Conservation (phyloP, 1,284 basidiomycete genomes). For the Fomitopsis schrenkii region DNA sequence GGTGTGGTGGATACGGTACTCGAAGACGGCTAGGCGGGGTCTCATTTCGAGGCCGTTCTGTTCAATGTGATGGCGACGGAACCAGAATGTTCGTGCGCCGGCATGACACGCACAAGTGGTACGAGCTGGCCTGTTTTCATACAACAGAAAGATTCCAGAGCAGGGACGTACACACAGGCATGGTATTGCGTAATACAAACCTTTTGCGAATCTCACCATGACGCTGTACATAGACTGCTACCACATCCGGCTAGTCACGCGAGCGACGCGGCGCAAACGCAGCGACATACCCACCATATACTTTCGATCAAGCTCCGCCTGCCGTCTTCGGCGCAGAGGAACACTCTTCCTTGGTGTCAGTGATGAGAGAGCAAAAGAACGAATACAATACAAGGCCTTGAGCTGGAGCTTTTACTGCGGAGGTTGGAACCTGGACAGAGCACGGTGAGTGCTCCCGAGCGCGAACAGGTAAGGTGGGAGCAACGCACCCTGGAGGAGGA, state of each 20-base stretch:
- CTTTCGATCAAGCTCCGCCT: neutral
- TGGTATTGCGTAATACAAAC: neutral
- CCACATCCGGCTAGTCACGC: neutral
- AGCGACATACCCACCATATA: neutral
- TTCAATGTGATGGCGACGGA: neutral
- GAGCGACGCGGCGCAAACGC: neutral
- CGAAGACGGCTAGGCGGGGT: neutral
- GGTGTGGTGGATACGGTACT: neutral
- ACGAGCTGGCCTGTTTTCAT: neutral
- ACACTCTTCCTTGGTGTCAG: conserved; percentile 9
- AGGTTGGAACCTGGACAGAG: conserved; percentile 50
- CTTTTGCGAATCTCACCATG: neutral
- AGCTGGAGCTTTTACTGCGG: conserved; percentile 27
- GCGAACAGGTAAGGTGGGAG: neutral
- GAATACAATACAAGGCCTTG: conserved; percentile 25
- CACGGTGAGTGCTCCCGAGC: neutral
- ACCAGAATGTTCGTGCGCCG: neutral
- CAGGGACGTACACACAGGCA: neutral
- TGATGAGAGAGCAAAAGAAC: conserved; percentile 15
- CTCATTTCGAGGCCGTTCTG: neutral
- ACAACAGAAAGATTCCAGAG: neutral
- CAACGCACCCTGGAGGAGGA: conserved; percentile 74
- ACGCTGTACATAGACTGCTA: conserved; percentile 2
- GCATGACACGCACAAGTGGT: neutral
- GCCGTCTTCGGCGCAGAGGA: neutral